A percentile compares a stretch with the other conserved stretches of the same genome.
These are phyloP conservation scores for Pythium phragmitis DNA, from an alignment of 352 stramenopile genomes.

Conservation along the genomic window DNA sequence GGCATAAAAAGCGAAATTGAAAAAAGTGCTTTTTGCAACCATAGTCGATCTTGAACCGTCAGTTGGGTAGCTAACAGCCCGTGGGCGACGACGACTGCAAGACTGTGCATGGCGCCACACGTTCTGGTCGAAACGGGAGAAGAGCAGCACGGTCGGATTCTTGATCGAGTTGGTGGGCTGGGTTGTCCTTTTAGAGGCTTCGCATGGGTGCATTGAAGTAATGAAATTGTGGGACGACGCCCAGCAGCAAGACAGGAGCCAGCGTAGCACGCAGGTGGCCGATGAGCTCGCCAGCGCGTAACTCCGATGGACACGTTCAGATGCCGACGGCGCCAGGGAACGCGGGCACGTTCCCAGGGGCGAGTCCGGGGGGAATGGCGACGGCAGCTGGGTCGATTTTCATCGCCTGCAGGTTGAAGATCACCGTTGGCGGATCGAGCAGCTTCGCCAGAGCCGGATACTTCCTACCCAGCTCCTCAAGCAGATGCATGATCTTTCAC, in stretches of 20 bases:
- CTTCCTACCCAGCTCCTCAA: slow-evolving; percentile 29
- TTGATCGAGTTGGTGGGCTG: neutral
- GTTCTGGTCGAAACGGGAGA: neutral
- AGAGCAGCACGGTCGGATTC: neutral
- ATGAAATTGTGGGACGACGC: slow-evolving; percentile 31
- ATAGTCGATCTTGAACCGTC: neutral
- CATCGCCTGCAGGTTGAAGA: slow-evolving; percentile 34
- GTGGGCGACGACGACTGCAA: neutral
- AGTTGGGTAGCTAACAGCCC: no score
- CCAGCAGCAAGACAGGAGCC: slow-evolving; percentile 27
- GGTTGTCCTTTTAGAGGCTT: slow-evolving; percentile 28
- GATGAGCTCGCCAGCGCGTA: slow-evolving; percentile 33
- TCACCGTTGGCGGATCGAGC: slow-evolving; percentile 34
- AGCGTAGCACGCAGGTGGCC: slow-evolving; percentile 30
- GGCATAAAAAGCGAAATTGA: neutral
- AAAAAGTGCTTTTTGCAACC: slow-evolving; percentile 16
- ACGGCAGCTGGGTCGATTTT: slow-evolving; percentile 28
- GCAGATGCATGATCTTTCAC: slow-evolving; percentile 31
- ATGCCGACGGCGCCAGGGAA: slow-evolving; percentile 34
- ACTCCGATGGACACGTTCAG: slow-evolving; percentile 34
- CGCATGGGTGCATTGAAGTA: slow-evolving; percentile 32
- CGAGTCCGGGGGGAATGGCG: slow-evolving; percentile 30
- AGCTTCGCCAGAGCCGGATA: slow-evolving; percentile 32
- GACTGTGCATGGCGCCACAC: neutral
- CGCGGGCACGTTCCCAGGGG: slow-evolving; percentile 30